Evolutionary conservation across 169 alveolate genomes (phyloP).

Genomic region (Plasmodium fragile): DNA sequence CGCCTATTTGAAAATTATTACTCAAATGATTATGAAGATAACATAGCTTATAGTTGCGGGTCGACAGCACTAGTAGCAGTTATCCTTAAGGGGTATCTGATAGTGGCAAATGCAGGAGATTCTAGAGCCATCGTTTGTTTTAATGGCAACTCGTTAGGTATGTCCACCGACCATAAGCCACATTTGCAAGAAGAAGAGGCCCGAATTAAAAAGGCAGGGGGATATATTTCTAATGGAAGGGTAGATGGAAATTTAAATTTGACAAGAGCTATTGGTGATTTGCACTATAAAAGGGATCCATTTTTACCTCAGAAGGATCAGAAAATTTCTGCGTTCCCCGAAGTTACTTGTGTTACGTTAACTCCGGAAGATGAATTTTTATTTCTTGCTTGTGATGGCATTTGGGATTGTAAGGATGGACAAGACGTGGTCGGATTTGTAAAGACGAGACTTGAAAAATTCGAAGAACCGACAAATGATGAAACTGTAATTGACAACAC

Average conservation of each 20-base stretch:
- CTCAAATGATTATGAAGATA: constrained; percentile 79
- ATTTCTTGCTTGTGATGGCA: constrained; percentile 99
- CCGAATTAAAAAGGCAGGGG: constrained; percentile 96
- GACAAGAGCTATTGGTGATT: constrained; percentile 98
- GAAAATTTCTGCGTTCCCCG: constrained; percentile 96
- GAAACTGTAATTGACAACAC: background rate
- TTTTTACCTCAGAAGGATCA: constrained; percentile 92
- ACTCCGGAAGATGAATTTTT: constrained; percentile 94
- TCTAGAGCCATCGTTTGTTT: constrained; percentile 97
- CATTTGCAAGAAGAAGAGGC: constrained; percentile 93
- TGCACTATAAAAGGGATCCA: constrained; percentile 94
- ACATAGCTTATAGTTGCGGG: constrained; percentile 89
- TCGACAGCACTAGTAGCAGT: constrained; percentile 91
- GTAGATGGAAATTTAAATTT: constrained; percentile 97
- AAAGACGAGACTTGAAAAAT: constrained; percentile 63
- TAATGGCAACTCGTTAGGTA: constrained; percentile 92
- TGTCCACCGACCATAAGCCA: constrained; percentile 99
- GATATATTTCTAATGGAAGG: constrained; percentile 95
- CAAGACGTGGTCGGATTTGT: constrained; percentile 94
- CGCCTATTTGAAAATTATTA: constrained; percentile 65
- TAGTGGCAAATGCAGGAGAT: constrained; percentile 99
- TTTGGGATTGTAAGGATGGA: constrained; percentile 97
- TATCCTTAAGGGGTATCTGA: constrained; percentile 83
- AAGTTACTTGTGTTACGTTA: constrained; percentile 89
- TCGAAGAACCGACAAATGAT: constrained; percentile 26